Percentiles rank a stretch among this genome's conserved stretches.
These are phyloP conservation scores for Carpinus fangiana DNA, from an alignment of 306 rosid genomes.

Conservation along the genomic window DNA sequence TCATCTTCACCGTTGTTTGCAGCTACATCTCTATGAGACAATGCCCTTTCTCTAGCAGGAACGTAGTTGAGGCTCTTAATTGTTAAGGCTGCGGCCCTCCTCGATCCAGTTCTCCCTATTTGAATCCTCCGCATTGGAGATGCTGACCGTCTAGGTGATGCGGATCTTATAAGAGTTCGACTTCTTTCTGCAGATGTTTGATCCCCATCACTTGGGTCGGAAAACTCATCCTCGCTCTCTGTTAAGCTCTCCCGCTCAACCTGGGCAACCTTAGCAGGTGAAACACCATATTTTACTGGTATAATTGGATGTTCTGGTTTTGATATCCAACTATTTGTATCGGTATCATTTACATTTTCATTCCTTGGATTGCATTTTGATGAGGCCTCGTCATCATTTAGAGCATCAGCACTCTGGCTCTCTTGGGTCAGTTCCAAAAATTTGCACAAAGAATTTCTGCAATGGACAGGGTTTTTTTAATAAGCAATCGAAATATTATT, in stretches of 20 bases:
- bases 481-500: too few relatives aligned
- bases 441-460: conserved; percentile 63
- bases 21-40: conserved; percentile 48
- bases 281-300: conserved; percentile 81
- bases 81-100: conserved; percentile 83
- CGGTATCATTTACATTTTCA: conserved; percentile 34
- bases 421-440: conserved; percentile 49
- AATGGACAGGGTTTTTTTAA: background rate
- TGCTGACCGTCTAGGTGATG: conserved; percentile 86
- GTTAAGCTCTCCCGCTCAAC: conserved; percentile 72
- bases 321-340: conserved; percentile 38
- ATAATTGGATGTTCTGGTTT: conserved; percentile 41
- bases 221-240: conserved; percentile 64
- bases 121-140: conserved; percentile 97
- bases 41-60: conserved; percentile 62
- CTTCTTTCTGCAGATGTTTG: conserved; percentile 76
- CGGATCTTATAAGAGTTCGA: conserved; percentile 68
- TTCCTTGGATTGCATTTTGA: conserved; percentile 26
- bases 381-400: conserved; percentile 40
- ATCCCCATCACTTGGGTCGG: conserved; percentile 69
- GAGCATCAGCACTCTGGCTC: conserved; percentile 31
- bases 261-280: conserved; percentile 90
- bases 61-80: conserved; percentile 78
- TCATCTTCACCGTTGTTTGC: conserved; percentile 65
- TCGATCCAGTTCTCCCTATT: conserved; percentile 85